Conservation (phyloP, 202 grass and related monocot species). For the Digitaria exilis region DNA sequence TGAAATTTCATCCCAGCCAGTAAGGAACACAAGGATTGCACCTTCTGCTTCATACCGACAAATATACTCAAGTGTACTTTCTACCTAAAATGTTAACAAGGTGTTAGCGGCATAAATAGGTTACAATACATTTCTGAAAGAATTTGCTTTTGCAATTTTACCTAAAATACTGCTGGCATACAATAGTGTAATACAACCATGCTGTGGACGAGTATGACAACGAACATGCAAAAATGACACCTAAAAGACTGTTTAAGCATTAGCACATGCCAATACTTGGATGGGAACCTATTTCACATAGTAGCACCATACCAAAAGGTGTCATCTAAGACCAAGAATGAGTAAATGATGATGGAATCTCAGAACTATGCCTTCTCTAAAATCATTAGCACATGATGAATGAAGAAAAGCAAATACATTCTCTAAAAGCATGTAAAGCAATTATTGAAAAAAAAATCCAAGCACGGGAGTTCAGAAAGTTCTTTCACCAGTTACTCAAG, state of each 20-base stretch:
- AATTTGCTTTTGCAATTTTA: not conserved
- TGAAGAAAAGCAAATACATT: not conserved
- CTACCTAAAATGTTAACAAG: conserved; percentile 66
- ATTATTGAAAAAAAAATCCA: not conserved
- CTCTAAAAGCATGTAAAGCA: not conserved
- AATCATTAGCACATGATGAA: too few species aligned
- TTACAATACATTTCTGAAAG: not conserved
- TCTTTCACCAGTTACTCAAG: not conserved
- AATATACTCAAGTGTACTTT: conserved; percentile 86
- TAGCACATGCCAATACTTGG: not conserved
- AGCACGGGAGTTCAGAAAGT: not conserved
- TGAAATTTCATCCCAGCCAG: conserved; percentile 98
- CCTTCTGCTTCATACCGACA: conserved; percentile 81
- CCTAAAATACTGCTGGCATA: not conserved
- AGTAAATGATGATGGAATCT: not conserved
- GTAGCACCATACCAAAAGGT: not conserved
- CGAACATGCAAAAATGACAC: not conserved
- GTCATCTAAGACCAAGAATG: not conserved
- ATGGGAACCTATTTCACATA: conserved; percentile 12
- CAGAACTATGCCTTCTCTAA: not conserved
- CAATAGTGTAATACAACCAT: not conserved
- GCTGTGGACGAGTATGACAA: not conserved
- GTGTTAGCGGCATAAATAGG: not conserved
- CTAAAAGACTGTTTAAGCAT: not conserved
- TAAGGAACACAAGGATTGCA: conserved; percentile 97